Evolutionary conservation across 371 early-diverging fungal genomes (phyloP).

Genomic region (Circinella umbellata): DNA sequence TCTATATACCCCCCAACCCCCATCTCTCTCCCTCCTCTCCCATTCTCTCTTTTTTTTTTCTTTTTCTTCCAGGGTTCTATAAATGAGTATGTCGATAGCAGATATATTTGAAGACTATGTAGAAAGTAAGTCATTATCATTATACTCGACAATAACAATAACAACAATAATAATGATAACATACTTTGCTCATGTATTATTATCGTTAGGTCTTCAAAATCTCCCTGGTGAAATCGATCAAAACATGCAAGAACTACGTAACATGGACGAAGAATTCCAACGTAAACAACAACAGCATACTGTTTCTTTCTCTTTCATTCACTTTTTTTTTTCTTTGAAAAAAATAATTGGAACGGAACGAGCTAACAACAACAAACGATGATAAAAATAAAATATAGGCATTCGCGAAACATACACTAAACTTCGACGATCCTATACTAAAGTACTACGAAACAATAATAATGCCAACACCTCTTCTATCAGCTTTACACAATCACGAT

Average conservation of each 20-base stretch:
- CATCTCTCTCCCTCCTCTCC: not conserved
- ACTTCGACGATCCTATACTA: slow-evolving; percentile 32
- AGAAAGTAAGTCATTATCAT: slow-evolving; percentile 39
- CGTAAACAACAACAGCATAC: slow-evolving; percentile 29
- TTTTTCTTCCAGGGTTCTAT: slow-evolving; percentile 1
- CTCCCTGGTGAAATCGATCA: slow-evolving; percentile 59
- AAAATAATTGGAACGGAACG: not conserved
- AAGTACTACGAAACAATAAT: slow-evolving; percentile 20
- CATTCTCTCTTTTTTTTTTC: not conserved
- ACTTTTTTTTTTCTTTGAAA: slow-evolving; percentile 5
- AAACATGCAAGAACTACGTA: slow-evolving; percentile 57
- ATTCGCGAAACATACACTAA: slow-evolving; percentile 34
- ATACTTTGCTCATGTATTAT: not conserved
- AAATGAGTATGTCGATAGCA: slow-evolving; percentile 50
- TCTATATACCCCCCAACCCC: not conserved
- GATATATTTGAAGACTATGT: slow-evolving; percentile 60
- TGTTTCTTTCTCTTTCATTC: not conserved
- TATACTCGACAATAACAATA: not conserved
- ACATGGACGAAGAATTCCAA: slow-evolving; percentile 61
- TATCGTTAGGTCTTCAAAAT: slow-evolving; percentile 45
- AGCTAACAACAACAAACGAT: not conserved
- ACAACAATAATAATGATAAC: too few relatives aligned
- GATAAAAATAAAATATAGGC: slow-evolving; percentile 2
- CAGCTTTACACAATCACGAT: slow-evolving; percentile 28
- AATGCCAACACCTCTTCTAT: slow-evolving; percentile 17